These are phyloP conservation scores for Gynochthodes officinalis DNA, from an alignment of 257 asterid genomes.

Conservation along the genomic window DNA sequence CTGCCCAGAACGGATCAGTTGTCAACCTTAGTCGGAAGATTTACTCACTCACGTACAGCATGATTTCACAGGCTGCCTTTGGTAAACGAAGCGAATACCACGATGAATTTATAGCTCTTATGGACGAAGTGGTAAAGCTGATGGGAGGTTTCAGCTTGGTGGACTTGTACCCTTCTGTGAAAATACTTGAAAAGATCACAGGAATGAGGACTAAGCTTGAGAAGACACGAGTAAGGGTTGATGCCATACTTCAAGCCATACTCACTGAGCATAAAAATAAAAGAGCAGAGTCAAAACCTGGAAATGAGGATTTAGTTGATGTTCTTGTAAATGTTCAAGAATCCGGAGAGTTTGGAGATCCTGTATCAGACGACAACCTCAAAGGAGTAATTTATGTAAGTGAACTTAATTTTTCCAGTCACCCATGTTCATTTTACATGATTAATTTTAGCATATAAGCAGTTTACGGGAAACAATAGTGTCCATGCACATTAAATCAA, in stretches of 20 bases:
- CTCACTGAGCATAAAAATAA: not conserved
- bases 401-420: not conserved
- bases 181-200: not conserved
- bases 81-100: conserved; percentile 9
- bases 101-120: not conserved
- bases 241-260: not conserved
- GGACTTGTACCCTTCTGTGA: conserved; percentile 3
- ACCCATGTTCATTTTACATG: not conserved
- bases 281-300: not conserved
- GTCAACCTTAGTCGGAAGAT: not conserved
- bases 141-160: not conserved
- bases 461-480: too few relatives aligned
- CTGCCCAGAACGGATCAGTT: not conserved
- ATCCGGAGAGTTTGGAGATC: conserved; percentile 1
- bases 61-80: not conserved
- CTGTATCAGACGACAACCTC: not conserved
- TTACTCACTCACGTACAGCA: not conserved
- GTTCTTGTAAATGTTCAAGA: not conserved
- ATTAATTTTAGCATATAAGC: too few relatives aligned
- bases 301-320: not conserved
- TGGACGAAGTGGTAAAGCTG: not conserved
- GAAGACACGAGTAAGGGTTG: too few relatives aligned
- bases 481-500: too few relatives aligned
- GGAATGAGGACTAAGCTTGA: not conserved
- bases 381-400: conserved; percentile 6